A percentile compares a stretch with the other conserved stretches of the same genome.
Evolutionary conservation across 176 grass and related monocot genomes (phyloP).

Genomic region (Themeda triandra): DNA sequence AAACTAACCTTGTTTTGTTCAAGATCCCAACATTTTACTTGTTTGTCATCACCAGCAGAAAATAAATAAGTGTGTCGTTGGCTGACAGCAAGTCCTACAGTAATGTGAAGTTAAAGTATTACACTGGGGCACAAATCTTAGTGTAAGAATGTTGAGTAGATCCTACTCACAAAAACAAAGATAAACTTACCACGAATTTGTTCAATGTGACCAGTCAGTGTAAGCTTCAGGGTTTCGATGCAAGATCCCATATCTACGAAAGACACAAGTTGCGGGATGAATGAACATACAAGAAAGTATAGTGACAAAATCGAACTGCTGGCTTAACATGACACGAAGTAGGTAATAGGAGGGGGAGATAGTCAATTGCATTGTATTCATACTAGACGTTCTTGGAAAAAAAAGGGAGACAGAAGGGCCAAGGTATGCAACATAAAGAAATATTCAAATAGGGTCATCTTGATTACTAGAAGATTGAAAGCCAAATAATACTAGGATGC

Average conservation of each 20-base stretch:
- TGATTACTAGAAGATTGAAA: not conserved
- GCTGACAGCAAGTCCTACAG: conserved; percentile 93
- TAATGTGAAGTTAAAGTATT: conserved; percentile 22
- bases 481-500: not conserved
- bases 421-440: not conserved
- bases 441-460: not conserved
- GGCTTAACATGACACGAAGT: not conserved
- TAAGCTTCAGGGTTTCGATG: conserved; percentile 93
- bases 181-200: conserved; percentile 79
- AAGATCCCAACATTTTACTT: conserved; percentile 99
- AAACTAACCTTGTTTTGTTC: conserved; percentile 95
- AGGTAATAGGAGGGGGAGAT: not conserved
- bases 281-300: not conserved
- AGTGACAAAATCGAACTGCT: not conserved
- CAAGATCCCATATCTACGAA: conserved; percentile 97
- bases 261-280: not conserved
- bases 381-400: not conserved
- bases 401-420: not conserved
- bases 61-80: conserved; percentile 92
- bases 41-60: conserved; percentile 99
- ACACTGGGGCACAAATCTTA: not conserved
- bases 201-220: conserved; percentile 95
- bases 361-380: not conserved
- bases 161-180: not conserved
- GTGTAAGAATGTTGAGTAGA: not conserved